Evolutionary conservation across 768 basidiomycete species (phyloP), one percentile per base, ranked within the genome.

Genomic region (Dioszegia aurantiaca): DNA sequence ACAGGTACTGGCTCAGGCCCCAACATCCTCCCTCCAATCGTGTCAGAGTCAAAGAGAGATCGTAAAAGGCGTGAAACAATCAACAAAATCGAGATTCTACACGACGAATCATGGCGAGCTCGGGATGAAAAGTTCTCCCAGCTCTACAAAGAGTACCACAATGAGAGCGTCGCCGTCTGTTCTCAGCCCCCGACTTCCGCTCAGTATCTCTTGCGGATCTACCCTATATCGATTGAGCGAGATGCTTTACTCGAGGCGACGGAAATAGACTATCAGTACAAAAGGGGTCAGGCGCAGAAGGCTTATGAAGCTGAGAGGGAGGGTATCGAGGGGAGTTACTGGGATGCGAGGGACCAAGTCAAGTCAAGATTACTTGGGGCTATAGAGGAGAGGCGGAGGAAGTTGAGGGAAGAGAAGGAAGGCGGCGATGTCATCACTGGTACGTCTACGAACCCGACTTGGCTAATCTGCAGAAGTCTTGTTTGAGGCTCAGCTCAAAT

Each of bases 371-470:
- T 80, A 24, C 46, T 80, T 23, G 78, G 75, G 19, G 69, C 73
- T 3, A 69, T 79, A 23, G 80, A 80, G 60, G 80, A 80, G 58
- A 49, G 78, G 21, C 60, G 77, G 48, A 64, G 74, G 57, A 77
- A 76, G 43, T 56, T 79, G n/a, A 64, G 74, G 48, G 80, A 80
- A 53, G 80, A 80, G 56, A 79, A 79, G 60, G 80, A 80, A 45
- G 74, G 75, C 19, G 77, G 77, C 16, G 79, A 79, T 41, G 67
- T 77, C 11, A 72, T 77, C 2, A 62, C 77, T 12, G 79, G 78
- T 79, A 53, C 60, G 78, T 74, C 37, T n/a, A 24, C 42, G 14
- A 14, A 40, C 23, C 23, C 39, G 12, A 47, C 40, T 21, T 23
- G 23, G 17, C 40, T 27, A 46, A 56, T 23, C 9, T n/a, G 3